Conservation (phyloP, 1,139 yeast genomes). For the Zygoascus hellenicus region DNA sequence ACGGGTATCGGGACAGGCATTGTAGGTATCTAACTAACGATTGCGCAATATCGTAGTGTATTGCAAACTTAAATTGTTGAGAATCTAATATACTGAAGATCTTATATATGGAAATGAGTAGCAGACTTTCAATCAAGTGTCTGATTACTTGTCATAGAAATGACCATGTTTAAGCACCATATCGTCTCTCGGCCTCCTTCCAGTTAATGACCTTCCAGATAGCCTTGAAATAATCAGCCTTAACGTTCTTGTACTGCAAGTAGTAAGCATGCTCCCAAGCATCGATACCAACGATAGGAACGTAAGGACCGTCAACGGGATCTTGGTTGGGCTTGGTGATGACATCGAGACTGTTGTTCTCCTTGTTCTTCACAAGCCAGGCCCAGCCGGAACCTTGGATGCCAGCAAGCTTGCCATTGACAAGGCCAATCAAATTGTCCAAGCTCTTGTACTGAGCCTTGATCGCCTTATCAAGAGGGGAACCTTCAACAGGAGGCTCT, state of each 20-base stretch:
- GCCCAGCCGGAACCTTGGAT: slow-evolving; percentile 99
- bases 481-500: slow-evolving; percentile 57
- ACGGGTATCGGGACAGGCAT: too few species aligned
- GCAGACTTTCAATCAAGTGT: too few species aligned
- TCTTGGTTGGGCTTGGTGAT: slow-evolving; percentile 90
- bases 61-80: too few species aligned
- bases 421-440: slow-evolving; percentile 60
- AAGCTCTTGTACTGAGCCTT: slow-evolving; percentile 65
- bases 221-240: slow-evolving; percentile 91
- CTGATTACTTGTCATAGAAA: too few species aligned
- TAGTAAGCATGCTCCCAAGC: slow-evolving; percentile 99
- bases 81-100: too few species aligned
- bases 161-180: slow-evolving; percentile 22
- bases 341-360: slow-evolving; percentile 75
- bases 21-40: too few species aligned
- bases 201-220: slow-evolving; percentile 97
- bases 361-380: slow-evolving; percentile 82
- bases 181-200: slow-evolving; percentile 84
- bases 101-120: too few species aligned
- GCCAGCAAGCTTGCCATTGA: slow-evolving; percentile 81
- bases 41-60: too few species aligned
- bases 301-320: slow-evolving; percentile 66
- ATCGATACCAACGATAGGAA: slow-evolving; percentile 87
- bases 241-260: slow-evolving; percentile 91
- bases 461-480: slow-evolving; percentile 60